These are phyloP conservation scores for Oryza longistaminata DNA, from an alignment of 176 grass and related monocot species.

Conservation along the genomic window DNA sequence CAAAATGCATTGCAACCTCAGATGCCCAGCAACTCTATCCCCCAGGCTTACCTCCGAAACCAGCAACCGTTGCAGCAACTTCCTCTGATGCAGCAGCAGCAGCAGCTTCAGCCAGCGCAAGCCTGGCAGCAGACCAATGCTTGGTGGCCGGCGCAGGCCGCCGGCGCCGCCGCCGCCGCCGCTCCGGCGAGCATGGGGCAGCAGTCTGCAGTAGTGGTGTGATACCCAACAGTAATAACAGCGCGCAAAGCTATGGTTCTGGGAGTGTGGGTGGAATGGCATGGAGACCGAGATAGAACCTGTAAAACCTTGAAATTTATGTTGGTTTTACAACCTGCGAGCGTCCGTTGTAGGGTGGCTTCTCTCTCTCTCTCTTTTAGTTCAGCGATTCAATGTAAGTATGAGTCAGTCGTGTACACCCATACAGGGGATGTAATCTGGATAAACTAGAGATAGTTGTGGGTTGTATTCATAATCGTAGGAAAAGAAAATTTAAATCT, in stretches of 20 bases:
- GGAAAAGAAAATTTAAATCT: background rate
- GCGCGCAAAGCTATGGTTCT: constrained; percentile 35
- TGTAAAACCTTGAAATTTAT: constrained; percentile 22
- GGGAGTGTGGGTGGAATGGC: constrained; percentile 29
- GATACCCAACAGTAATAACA: constrained; percentile 21
- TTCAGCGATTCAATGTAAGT: constrained; percentile 41
- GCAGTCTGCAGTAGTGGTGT: constrained; percentile 32
- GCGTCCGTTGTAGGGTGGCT: constrained; percentile 35
- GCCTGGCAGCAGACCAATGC: constrained; percentile 28
- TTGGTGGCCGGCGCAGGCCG: constrained; percentile 38
- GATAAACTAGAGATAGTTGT: constrained; percentile 29
- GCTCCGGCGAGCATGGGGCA: constrained; percentile 23
- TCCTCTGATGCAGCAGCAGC: constrained; percentile 32
- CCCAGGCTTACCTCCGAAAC: constrained; percentile 29
- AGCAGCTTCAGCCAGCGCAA: constrained; percentile 43
- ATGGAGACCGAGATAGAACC: constrained; percentile 38
- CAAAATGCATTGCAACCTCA: constrained; percentile 42
- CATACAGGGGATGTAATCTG: constrained; percentile 48
- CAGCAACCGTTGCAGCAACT: constrained; percentile 28
- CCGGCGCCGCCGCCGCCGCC: background rate
- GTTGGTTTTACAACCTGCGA: constrained; percentile 28
- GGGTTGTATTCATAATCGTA: constrained; percentile 34
- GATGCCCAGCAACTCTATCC: background rate
- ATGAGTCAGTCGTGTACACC: constrained; percentile 25
- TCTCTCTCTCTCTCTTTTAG: background rate